These are phyloP conservation scores for Chlamydomonas applanata DNA, from an alignment of 139 green algal genomes.

Conservation along the genomic window DNA sequence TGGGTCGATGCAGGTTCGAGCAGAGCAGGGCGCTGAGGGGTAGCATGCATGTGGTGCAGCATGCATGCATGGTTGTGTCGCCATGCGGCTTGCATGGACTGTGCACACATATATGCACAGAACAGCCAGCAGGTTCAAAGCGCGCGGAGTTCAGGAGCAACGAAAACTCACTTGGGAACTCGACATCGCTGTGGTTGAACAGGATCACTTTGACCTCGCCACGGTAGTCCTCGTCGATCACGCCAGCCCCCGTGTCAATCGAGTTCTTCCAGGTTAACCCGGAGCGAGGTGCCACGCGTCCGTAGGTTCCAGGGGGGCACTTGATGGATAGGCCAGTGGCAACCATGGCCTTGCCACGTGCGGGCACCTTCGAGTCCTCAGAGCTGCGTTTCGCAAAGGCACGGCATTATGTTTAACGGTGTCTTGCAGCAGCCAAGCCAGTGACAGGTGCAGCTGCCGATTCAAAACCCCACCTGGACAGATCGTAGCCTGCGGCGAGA, in stretches of 20 bases:
- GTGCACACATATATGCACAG: neutral
- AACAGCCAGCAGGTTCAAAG: neutral
- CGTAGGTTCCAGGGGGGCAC: constrained; percentile 91
- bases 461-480: constrained; percentile 65
- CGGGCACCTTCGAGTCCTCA: constrained; percentile 80
- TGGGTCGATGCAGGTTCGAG: neutral
- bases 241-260: constrained; percentile 95
- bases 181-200: constrained; percentile 92
- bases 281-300: constrained; percentile 90
- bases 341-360: constrained; percentile 80
- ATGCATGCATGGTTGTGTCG: neutral
- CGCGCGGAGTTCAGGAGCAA: neutral
- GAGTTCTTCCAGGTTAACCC: constrained; percentile 94
- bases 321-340: constrained; percentile 87
- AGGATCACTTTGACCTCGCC: constrained; percentile 93
- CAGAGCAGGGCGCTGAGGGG: neutral
- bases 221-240: constrained; percentile 97
- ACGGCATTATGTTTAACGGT: neutral
- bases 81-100: neutral
- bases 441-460: too few species aligned
- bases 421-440: neutral
- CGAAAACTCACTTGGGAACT: constrained; percentile 70
- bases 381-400: constrained; percentile 55
- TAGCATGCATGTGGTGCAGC: neutral
- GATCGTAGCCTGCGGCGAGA: constrained; percentile 91